A percentile compares a stretch with the other conserved stretches of the same genome.
These are phyloP conservation scores for Eucalyptus cloeziana DNA, from an alignment of 345 rosid species.

Conservation along the genomic window DNA sequence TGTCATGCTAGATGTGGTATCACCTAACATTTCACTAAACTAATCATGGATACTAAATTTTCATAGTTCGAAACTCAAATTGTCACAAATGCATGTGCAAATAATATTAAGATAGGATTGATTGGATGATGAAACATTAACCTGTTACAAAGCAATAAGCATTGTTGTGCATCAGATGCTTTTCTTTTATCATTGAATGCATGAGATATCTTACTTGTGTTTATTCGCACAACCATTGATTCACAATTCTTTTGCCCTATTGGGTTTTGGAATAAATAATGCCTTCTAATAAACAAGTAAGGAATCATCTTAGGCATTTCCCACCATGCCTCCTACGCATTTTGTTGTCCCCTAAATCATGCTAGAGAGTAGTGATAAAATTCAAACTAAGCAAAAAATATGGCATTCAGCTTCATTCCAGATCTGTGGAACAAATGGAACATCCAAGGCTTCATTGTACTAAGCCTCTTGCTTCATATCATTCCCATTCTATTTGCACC, in stretches of 20 bases:
- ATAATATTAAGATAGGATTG: background rate
- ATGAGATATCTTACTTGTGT: background rate
- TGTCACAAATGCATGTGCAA: background rate
- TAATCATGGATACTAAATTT: background rate
- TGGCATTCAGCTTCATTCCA: background rate
- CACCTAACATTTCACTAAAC: background rate
- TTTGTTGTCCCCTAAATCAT: background rate
- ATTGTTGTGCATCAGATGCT: background rate
- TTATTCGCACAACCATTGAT: rapidly evolving
- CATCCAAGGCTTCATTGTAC: background rate
- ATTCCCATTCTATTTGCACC: too few relatives aligned
- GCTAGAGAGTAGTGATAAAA: background rate
- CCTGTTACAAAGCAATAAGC: background rate
- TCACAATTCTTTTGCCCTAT: background rate
- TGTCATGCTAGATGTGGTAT: background rate
- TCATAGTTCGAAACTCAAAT: background rate
- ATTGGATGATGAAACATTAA: background rate
- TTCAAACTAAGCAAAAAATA: background rate
- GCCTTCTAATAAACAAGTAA: background rate
- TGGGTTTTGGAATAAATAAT: background rate
- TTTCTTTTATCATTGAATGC: background rate
- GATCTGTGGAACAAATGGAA: background rate
- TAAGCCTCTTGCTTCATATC: background rate
- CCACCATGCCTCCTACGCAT: background rate
- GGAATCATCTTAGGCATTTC: background rate